Percentiles rank a stretch among this genome's conserved stretches.
These are phyloP conservation scores for Pythium vanterpoolii DNA, from an alignment of 352 stramenopile genomes.

Conservation along the genomic window DNA sequence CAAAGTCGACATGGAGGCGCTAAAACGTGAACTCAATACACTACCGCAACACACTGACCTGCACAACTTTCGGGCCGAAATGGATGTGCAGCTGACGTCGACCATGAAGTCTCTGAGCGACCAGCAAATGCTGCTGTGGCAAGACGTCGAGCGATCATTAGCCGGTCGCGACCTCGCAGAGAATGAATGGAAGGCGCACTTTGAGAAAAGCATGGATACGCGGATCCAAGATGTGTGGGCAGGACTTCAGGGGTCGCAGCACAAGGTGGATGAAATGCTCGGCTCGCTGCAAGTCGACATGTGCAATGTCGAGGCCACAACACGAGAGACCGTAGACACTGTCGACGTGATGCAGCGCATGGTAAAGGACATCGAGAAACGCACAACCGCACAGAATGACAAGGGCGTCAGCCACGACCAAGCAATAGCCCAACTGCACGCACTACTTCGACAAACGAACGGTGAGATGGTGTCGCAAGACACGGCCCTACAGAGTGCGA, in stretches of 20 bases:
- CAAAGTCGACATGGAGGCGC: conserved; percentile 37
- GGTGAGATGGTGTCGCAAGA: conserved; percentile 28
- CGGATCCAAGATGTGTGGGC: conserved; percentile 60
- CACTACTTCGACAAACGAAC: conserved; percentile 24
- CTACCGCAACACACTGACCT: conserved; percentile 34
- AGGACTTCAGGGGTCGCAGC: conserved; percentile 32
- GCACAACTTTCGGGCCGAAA: conserved; percentile 38
- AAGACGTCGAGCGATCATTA: conserved; percentile 34
- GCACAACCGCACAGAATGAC: conserved; percentile 8
- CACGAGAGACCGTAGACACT: conserved; percentile 24
- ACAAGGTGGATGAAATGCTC: conserved; percentile 37
- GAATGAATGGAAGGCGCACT: conserved; percentile 59
- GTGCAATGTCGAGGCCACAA: conserved; percentile 40
- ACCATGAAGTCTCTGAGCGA: conserved; percentile 26
- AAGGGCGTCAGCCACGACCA: conserved; percentile 25
- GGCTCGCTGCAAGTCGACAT: conserved; percentile 44
- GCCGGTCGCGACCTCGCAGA: conserved; percentile 36
- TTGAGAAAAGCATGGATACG: conserved; percentile 39
- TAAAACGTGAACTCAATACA: conserved; percentile 36
- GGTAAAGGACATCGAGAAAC: conserved; percentile 4
- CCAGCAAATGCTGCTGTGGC: conserved; percentile 28
- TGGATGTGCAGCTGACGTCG: conserved; percentile 26
- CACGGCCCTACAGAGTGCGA: conserved; percentile 19
- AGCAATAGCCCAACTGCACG: conserved; percentile 25
- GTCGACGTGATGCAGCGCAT: background rate